Base-by-base conservation (phyloP, 257 asterid species). In the Coffea canephora region DNA sequence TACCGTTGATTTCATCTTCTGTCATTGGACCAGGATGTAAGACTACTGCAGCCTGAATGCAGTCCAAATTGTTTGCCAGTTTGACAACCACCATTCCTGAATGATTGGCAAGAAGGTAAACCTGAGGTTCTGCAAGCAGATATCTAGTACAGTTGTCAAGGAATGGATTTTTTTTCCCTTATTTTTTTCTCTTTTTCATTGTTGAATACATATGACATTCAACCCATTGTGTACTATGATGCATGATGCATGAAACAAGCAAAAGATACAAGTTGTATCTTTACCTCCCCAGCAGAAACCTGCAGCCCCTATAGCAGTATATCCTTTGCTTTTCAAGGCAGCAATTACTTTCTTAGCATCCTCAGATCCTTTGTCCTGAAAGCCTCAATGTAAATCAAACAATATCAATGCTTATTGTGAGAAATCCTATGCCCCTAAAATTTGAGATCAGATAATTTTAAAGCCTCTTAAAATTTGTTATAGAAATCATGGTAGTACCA, bases 211-310 rank as follows among this genome's bases (percentile, higher is more conserved):
- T 31, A 31, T 39, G 3, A 39, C 43, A 39, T 39, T 39, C 43
- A 39, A 39, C 43, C 43, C 43, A 39, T 39, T 39, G 5, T 2
- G 43, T 39, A 39, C 5, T 39, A 39, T 39, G 43, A 39, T 39
- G 43, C 43, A 39, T 39, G 43, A 39, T 39, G 2, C 43, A 39
- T 4, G 43, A 39, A 39, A 39, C 43, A 39, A 2, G 43, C 43
- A 39, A 39, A 39, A 39, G 43, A 39, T 39, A 39, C 43, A 4
- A 39, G 36, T 50, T 50, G 1, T 7, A 25, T 13, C 50, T 57
- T 73, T 82, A 89, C 95, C 97, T 85, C 97, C 97, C 95, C 95
- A 90, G 81, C 96, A 91, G 76, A 89, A 91, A 45, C 96, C 96
- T 67, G 88, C 91, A 66, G 86, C 93, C 45, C 97, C 95, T 45